phyloP scores from a whole-genome alignment of 1,139 yeast genomes.

The Saccharomyces hybrid region DNA sequence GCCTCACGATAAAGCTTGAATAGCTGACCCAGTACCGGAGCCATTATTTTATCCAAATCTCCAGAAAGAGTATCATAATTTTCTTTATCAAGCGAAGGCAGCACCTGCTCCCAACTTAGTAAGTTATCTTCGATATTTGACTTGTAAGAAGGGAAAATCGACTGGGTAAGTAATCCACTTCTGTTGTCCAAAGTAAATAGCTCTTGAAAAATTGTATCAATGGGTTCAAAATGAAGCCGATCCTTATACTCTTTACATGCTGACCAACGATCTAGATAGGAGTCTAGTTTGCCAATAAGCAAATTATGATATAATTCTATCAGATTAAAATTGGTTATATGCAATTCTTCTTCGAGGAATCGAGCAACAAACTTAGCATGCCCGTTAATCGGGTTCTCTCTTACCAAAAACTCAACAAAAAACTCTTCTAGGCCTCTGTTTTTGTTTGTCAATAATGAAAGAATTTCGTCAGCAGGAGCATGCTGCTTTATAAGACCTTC shows the following conservation, averaged over 20 bases:
- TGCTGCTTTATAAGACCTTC: constrained; percentile 30
- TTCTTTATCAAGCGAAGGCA: constrained; percentile 7
- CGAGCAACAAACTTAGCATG: constrained; percentile 26
- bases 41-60: constrained; percentile 28
- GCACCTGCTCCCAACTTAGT: constrained; percentile 24
- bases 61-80: constrained; percentile 7
- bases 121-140: constrained; percentile 29
- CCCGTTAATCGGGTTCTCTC: constrained; percentile 31
- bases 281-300: constrained; percentile 20
- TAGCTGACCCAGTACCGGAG: constrained; percentile 50
- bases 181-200: constrained; percentile 29
- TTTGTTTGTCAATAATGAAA: constrained; percentile 21
- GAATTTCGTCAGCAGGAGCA: constrained; percentile 24
- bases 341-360: constrained; percentile 21
- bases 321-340: constrained; percentile 24
- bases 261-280: constrained; percentile 25
- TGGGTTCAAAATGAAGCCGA: constrained; percentile 24
- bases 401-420: constrained; percentile 28
- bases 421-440: constrained; percentile 25
- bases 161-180: constrained; percentile 27
- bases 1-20: constrained; percentile 77
- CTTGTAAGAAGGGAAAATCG: constrained; percentile 27
- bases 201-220: constrained; percentile 30
- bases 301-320: constrained; percentile 28
- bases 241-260: constrained; percentile 15